These are phyloP conservation scores for Diaporthe caulivora DNA, from an alignment of 2,329 filamentous ascomycete genomes.

Conservation along the genomic window DNA sequence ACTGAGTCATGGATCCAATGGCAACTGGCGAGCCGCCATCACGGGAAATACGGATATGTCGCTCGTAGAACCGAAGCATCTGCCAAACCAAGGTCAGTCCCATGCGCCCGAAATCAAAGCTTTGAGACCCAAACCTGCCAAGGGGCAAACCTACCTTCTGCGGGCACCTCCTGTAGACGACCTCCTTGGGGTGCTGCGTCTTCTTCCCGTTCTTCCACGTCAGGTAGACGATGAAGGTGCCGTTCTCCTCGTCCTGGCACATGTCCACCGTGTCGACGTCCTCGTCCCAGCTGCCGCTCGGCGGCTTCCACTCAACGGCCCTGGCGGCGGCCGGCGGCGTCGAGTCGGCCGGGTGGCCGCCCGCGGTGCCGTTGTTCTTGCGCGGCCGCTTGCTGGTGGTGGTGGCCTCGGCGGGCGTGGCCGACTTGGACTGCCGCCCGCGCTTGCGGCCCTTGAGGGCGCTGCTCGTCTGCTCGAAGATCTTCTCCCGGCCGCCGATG, in stretches of 20 bases:
- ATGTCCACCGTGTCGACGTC: conserved; percentile 78
- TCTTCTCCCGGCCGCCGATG: conserved; percentile 73
- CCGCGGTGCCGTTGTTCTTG: conserved; percentile 49
- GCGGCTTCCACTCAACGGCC: conserved; percentile 70
- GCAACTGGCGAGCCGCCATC: conserved; percentile 37
- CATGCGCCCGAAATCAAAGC: neutral
- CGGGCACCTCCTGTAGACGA: conserved; percentile 81
- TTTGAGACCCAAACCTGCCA: neutral
- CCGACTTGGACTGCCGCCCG: conserved; percentile 58
- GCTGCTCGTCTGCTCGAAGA: conserved; percentile 64
- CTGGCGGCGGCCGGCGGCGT: conserved; percentile 61
- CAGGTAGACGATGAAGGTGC: conserved; percentile 75
- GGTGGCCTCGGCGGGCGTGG: conserved; percentile 51
- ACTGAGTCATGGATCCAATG: conserved; percentile 33
- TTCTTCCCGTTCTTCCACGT: conserved; percentile 81
- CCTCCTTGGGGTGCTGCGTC: conserved; percentile 77
- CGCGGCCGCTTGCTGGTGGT: conserved; percentile 61
- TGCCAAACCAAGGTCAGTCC: conserved; percentile 44
- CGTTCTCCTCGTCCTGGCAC: conserved; percentile 73
- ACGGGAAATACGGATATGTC: conserved; percentile 59
- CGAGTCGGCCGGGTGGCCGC: conserved; percentile 60
- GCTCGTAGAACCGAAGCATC: conserved; percentile 73
- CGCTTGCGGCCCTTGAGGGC: conserved; percentile 70
- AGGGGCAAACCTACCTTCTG: conserved; percentile 71
- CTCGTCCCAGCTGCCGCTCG: conserved; percentile 82